Evolutionary conservation across 768 basidiomycete genomes (phyloP), one percentile per base, ranked within the genome.

Genomic region (Lepiota venenata): DNA sequence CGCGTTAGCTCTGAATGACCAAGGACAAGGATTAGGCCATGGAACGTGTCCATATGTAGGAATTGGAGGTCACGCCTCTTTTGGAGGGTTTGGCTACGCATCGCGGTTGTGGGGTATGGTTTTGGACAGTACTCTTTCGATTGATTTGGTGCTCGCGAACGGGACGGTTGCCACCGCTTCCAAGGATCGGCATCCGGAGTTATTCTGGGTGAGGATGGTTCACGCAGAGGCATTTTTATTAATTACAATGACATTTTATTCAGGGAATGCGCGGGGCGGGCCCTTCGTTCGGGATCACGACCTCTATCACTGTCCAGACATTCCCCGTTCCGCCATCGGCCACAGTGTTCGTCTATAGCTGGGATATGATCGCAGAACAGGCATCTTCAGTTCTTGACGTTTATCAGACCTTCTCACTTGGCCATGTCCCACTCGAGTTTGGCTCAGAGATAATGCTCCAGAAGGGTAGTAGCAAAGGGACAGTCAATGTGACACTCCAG

Each of bases 141-240:
- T 60, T 16, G 57, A 63, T 25, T 21, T 20, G 9, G n/a, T 32
- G 12, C 32, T 29, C n/a, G 76, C 79, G 0, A 73, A 78, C 55
- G 77, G 75, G 14, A 74, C 73, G 0, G 68, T 74, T 16, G 65
- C 66, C 1, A 71, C 70, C 21, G 72, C 76, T 9, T 76, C 74
- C 1, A 61, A 61, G 11, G 56, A 68, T 1, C 51, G 61, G 0
- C 66, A 81, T 55, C 42, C 73, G 0, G 78, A 85, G 52, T 67
- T 84, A 0, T 84, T 82, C 63, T 82, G 76, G 71, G 81, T 78
- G 60, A 27, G 71, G 54, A 41, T 37, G 53, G n/a, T 9, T 20
- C 32, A 18, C n/a, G 9, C 8, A 9, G 2, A 32, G 32, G 9
- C 32, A 9, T 32, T 9, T 29, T 3, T 14, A 12, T n/a, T n/a